Conservation (phyloP, 169 alveolate genomes). For the Plasmodium vivax region DNA sequence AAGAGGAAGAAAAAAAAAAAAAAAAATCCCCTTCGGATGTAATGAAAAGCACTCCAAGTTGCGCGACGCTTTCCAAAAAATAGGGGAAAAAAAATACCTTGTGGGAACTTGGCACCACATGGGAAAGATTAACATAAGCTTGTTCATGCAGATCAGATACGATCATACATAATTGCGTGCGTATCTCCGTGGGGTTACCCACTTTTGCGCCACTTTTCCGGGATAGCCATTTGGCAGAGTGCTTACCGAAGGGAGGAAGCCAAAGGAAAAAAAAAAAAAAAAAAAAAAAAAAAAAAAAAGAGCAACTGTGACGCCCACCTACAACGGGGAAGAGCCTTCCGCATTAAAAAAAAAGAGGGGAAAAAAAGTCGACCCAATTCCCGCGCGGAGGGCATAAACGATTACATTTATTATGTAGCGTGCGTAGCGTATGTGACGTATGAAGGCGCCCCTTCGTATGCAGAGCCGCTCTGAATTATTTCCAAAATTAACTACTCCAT, state of each 20-base stretch:
- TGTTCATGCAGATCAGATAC: neutral
- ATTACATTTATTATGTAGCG: neutral
- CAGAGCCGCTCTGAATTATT: neutral
- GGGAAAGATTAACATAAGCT: neutral
- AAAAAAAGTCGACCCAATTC: neutral
- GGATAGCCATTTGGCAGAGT: neutral
- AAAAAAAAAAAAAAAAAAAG: too few relatives aligned
- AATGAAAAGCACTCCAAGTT: neutral
- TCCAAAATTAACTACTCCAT: neutral
- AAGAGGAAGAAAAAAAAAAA: neutral
- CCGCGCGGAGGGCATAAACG: neutral
- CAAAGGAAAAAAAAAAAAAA: too few relatives aligned
- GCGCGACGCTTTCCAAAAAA: neutral
- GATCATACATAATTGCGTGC: neutral
- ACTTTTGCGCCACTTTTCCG: neutral
- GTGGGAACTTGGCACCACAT: neutral
- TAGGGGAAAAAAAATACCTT: neutral
- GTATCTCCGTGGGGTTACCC: neutral
- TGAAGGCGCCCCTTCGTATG: neutral
- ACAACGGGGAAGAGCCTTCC: neutral
- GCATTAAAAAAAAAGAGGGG: too few relatives aligned
- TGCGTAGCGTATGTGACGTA: neutral
- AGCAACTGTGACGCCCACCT: neutral
- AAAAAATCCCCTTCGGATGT: neutral
- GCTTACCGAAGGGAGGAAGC: neutral